Evolutionary conservation across 257 asterid species (phyloP).

Genomic region (Cynanchum wilfordii): DNA sequence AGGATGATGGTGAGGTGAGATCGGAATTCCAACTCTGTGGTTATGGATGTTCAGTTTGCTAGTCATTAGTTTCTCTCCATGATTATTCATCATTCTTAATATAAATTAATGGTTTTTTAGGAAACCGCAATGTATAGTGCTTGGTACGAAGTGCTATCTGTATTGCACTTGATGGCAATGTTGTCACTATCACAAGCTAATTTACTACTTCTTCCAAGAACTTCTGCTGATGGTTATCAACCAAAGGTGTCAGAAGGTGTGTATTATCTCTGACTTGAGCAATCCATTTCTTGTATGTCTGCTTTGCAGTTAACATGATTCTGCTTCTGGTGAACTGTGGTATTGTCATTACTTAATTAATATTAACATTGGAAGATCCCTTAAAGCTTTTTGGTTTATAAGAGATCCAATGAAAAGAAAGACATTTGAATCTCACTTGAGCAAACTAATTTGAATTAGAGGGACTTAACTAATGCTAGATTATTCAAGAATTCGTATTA

Average conservation of each 20-base stretch:
- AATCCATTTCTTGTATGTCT: neutral
- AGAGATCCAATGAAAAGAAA: neutral
- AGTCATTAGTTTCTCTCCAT: constrained; percentile 19
- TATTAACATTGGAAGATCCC: neutral
- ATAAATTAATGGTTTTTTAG: constrained; percentile 26
- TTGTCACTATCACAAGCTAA: constrained; percentile 86
- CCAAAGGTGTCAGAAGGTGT: constrained; percentile 96
- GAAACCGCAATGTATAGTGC: constrained; percentile 82
- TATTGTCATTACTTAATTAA: neutral
- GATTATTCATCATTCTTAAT: constrained; percentile 16
- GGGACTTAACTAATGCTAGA: neutral
- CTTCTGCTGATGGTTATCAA: constrained; percentile 75
- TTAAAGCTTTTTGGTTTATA: neutral
- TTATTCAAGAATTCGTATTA: neutral
- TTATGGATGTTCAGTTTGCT: constrained; percentile 5
- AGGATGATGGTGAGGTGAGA: constrained; percentile 91
- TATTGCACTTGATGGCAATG: constrained; percentile 96
- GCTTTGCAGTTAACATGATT: neutral
- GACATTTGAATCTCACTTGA: neutral
- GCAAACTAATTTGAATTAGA: neutral
- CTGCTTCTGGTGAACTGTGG: neutral
- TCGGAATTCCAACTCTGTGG: neutral
- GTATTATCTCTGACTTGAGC: constrained; percentile 9
- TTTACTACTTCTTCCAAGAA: constrained; percentile 84
- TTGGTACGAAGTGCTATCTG: constrained; percentile 92